Percentiles rank a stretch among this genome's conserved stretches.
Evolutionary conservation across 257 asterid species (phyloP).

Genomic region (Nicotiana benthamiana): DNA sequence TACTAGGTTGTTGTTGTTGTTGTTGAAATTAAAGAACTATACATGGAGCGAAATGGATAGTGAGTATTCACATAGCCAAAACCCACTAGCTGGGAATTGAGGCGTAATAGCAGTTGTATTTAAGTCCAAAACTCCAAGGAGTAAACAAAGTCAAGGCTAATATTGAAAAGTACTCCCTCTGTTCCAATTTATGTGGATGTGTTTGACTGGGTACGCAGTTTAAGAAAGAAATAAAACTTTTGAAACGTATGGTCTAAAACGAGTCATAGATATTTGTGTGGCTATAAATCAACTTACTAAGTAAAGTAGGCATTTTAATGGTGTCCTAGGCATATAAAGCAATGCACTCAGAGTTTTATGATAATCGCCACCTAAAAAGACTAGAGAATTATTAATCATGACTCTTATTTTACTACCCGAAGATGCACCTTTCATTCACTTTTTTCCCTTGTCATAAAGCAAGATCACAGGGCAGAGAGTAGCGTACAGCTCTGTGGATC

Average conservation of each 20-base stretch:
- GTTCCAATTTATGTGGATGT: no score
- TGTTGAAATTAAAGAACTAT: no score
- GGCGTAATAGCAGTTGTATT: background rate
- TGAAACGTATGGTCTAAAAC: no score
- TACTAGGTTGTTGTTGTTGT: no score
- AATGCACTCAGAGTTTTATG: background rate
- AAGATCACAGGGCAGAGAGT: conserved; percentile 54
- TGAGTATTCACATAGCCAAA: background rate
- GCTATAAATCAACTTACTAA: no score
- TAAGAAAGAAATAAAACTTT: no score
- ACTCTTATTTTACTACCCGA: conserved; percentile 21
- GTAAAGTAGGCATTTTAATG: no score
- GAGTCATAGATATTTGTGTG: no score
- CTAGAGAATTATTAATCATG: background rate
- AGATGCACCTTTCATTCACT: conserved; percentile 44
- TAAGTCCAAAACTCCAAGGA: background rate
- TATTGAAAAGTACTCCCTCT: background rate
- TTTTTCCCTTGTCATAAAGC: conserved; percentile 51
- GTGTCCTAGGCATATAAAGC: background rate
- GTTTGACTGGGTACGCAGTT: no score
- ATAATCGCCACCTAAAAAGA: background rate
- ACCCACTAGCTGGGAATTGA: background rate
- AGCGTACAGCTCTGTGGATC: conserved; percentile 92
- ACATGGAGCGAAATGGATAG: background rate
- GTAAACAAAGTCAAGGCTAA: background rate